These are phyloP conservation scores for Ceriops tagal DNA, from an alignment of 345 rosid genomes.

Conservation along the genomic window DNA sequence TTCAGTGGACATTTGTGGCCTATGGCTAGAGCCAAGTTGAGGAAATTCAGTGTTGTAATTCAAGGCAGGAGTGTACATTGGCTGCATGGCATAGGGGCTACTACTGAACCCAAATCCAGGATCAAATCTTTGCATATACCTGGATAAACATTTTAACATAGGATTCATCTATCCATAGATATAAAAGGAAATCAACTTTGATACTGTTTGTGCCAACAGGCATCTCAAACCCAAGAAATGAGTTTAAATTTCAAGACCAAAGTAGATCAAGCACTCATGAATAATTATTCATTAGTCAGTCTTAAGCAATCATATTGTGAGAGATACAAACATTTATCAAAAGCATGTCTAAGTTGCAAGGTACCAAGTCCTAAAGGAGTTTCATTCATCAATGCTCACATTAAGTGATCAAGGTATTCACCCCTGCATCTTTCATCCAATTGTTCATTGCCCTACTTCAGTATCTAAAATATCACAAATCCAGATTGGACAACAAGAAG, in stretches of 20 bases:
- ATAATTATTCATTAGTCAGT: background rate
- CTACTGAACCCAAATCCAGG: slow-evolving; percentile 71
- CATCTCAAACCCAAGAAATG: background rate
- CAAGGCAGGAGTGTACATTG: slow-evolving; percentile 64
- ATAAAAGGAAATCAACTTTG: background rate
- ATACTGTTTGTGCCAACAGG: background rate
- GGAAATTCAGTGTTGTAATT: slow-evolving; percentile 86
- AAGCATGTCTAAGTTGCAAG: too few relatives aligned
- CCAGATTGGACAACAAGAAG: too few relatives aligned
- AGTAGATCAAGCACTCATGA: background rate
- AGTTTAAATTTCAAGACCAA: too few relatives aligned
- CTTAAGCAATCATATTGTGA: too few relatives aligned
- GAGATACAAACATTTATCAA: too few relatives aligned
- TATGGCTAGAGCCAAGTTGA: slow-evolving; percentile 58
- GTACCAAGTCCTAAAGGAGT: too few relatives aligned
- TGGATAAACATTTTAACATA: slow-evolving; percentile 22
- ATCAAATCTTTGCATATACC: slow-evolving; percentile 79
- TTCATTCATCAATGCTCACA: too few relatives aligned
- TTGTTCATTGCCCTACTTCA: too few relatives aligned
- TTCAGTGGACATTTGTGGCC: slow-evolving; percentile 60
- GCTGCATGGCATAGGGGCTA: slow-evolving; percentile 60
- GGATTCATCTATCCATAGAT: background rate
- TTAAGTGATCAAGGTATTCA: too few relatives aligned
- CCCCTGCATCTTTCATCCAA: too few relatives aligned
- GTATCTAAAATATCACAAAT: too few relatives aligned